Base-by-base conservation (phyloP, 495 filamentous ascomycete species). In the Immersiella caudata region DNA sequence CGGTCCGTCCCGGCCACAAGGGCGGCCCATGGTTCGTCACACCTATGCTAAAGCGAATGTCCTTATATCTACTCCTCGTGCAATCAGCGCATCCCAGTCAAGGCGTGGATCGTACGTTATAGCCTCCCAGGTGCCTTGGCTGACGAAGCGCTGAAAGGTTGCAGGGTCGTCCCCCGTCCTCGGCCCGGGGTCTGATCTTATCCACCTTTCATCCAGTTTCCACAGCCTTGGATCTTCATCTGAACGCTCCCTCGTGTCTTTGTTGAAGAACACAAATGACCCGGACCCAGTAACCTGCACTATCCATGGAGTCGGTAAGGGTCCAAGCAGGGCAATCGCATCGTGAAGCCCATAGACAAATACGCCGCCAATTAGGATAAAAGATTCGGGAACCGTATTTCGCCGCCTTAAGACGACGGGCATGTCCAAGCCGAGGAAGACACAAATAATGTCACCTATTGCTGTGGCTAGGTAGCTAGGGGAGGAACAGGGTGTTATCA, bases 371-470 rank as follows among this genome's bases (percentile, higher is more conserved):
- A 59, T 25, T 1, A 59, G n/a, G 18, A 7, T 22, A n/a, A 29
- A 59, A 3, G n/a, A 5, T 20, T 9, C 12, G 18, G 56, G 56
- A 16, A 5, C 33, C 1, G 24, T 14, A 6, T 2, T 6, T 1
- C n/a, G 26, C 7, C 25, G 56, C 6, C 56, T 2, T 7, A 59
- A 25, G n/a, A 59, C 16, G 9, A 59, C 56, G 9, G 56, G 56
- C 16, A 18, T 18, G n/a, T 59, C 56, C 2, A 29, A n/a, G 18
- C 56, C 56, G 14, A 59, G 25, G 12, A 59, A 14, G 18, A 59
- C 56, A n/a, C 56, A 59, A n/a, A 59, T 35, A 3, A 59, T 33
- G 56, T 59, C 56, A 6, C 56, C 56, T 59, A 12, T 36, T 18
- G n/a, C 5, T 5, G n/a, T 54, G 6, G 21, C 6, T 6, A 54